Conservation (phyloP, 2,329 filamentous ascomycete species). For the Shiraia bambusicola region DNA sequence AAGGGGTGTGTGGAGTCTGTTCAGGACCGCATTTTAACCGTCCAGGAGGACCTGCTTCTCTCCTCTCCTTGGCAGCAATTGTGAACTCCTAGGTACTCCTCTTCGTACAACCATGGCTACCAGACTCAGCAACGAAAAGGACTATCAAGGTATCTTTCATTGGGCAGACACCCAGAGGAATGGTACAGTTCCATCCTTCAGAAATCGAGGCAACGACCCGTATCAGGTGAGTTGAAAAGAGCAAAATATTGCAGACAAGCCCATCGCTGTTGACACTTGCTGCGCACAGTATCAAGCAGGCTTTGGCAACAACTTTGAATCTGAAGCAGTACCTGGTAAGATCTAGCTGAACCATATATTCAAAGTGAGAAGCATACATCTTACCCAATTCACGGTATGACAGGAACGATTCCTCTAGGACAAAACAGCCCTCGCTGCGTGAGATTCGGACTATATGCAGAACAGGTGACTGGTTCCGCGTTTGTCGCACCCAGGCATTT, state of each 20-base stretch:
- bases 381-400: slow-evolving; percentile 13
- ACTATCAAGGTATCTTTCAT: slow-evolving; percentile 44
- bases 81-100: neutral
- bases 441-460: slow-evolving; percentile 41
- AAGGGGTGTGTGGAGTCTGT: slow-evolving; percentile 12
- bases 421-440: slow-evolving; percentile 46
- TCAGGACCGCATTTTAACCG: slow-evolving; percentile 10
- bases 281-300: slow-evolving; percentile 55
- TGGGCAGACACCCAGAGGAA: slow-evolving; percentile 64
- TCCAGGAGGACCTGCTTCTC: neutral
- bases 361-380: slow-evolving; percentile 2
- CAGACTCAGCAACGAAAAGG: slow-evolving; percentile 37
- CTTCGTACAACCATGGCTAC: slow-evolving; percentile 23
- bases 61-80: neutral
- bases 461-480: slow-evolving; percentile 41
- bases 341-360: neutral
- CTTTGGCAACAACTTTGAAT: slow-evolving; percentile 56
- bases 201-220: slow-evolving; percentile 55
- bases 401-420: slow-evolving; percentile 48
- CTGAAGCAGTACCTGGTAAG: slow-evolving; percentile 49
- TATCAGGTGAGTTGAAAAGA: slow-evolving; percentile 47
- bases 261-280: slow-evolving; percentile 9
- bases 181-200: slow-evolving; percentile 57
- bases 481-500: slow-evolving; percentile 41
- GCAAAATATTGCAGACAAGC: neutral